Conservation (phyloP, 345 rosid species). For the Arabidopsis arenosa region DNA sequence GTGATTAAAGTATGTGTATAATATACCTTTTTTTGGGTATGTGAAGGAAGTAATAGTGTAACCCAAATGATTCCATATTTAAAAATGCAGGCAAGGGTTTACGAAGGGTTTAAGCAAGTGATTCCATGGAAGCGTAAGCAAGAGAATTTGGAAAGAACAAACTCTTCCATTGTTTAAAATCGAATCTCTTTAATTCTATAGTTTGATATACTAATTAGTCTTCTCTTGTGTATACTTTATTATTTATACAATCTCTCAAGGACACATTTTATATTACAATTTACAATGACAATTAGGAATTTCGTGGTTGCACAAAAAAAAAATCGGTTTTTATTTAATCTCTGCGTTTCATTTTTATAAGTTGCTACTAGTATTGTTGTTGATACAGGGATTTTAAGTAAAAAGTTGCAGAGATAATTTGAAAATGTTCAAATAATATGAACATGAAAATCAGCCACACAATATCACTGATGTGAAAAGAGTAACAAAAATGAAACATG, state of each 20-base stretch:
- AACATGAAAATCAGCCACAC: no score
- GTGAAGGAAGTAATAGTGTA: slow-evolving; percentile 30
- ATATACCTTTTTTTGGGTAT: neutral
- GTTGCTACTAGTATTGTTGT: neutral
- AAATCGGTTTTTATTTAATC: no score
- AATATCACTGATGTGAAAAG: neutral
- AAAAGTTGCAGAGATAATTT: neutral
- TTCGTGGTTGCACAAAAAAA: neutral
- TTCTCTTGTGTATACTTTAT: slow-evolving; percentile 28
- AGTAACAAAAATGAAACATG: neutral
- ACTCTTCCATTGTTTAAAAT: slow-evolving; percentile 29
- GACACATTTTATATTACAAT: neutral
- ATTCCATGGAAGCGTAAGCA: slow-evolving; percentile 71
- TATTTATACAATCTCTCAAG: slow-evolving; percentile 13
- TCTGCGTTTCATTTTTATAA: neutral
- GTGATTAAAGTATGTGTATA: neutral
- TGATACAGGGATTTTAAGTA: neutral
- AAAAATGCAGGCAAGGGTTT: slow-evolving; percentile 61
- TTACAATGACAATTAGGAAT: neutral
- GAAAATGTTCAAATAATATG: neutral
- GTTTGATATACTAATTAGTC: slow-evolving; percentile 12
- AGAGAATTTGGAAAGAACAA: slow-evolving; percentile 35
- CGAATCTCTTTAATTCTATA: slow-evolving; percentile 3
- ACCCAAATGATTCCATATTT: slow-evolving; percentile 33
- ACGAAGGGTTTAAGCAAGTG: slow-evolving; percentile 64